Percentiles rank a stretch among this genome's conserved stretches.
Evolutionary conservation across 2,329 filamentous ascomycete genomes (phyloP).

Genomic region (Stemphylium beticola): DNA sequence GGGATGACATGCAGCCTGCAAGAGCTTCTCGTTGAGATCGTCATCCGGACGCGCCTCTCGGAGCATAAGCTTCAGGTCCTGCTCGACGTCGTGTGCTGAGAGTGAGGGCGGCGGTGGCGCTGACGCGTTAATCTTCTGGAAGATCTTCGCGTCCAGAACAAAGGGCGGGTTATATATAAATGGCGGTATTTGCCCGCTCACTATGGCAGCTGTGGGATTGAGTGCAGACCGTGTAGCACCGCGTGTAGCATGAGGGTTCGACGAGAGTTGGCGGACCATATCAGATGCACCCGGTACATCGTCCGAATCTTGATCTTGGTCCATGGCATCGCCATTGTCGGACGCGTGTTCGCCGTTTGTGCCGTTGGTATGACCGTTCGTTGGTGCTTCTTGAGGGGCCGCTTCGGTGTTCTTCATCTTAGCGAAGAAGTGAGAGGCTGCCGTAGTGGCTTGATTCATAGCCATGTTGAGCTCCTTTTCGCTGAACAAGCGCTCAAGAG

Average conservation of each 20-base stretch:
- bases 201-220: conserved; percentile 57
- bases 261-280: conserved; percentile 67
- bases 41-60: conserved; percentile 47
- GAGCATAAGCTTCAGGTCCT: conserved; percentile 58
- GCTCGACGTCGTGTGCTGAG: conserved; percentile 52
- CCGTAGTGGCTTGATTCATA: conserved; percentile 66
- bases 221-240: conserved; percentile 62
- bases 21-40: conserved; percentile 47
- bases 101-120: conserved; percentile 56
- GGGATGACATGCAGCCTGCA: conserved; percentile 44
- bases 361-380: conserved; percentile 42
- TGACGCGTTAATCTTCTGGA: conserved; percentile 55
- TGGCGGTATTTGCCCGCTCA: conserved; percentile 47
- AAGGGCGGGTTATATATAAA: conserved; percentile 53
- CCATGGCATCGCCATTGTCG: conserved; percentile 47
- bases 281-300: conserved; percentile 56
- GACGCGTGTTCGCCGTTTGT: conserved; percentile 46
- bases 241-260: conserved; percentile 61
- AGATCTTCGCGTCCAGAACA: conserved; percentile 53
- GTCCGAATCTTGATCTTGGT: conserved; percentile 46
- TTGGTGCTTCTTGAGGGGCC: conserved; percentile 30
- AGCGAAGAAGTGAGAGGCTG: conserved; percentile 64
- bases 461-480: conserved; percentile 70
- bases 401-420: conserved; percentile 54
- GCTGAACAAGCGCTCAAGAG: conserved; percentile 68